Percentiles rank a stretch among this genome's conserved stretches.
phyloP scores from a whole-genome alignment of 495 filamentous ascomycete species.

The Penicillium daleae region DNA sequence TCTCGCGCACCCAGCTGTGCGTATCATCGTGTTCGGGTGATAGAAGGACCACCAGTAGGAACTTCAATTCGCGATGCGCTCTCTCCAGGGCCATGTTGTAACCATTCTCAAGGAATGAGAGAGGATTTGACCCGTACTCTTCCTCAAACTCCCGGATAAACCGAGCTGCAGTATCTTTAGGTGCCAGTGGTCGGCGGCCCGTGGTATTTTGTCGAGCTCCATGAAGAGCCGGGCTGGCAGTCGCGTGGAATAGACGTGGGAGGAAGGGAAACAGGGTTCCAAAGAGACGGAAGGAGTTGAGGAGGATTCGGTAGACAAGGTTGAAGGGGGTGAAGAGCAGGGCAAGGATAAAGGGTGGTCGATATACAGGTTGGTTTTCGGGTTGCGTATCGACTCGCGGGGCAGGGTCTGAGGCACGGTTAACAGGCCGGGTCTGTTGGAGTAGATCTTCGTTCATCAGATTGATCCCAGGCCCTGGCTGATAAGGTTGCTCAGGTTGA shows the following conservation, averaged over 20 bases:
- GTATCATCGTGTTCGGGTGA: constrained; percentile 95
- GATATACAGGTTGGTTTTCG: constrained; percentile 62
- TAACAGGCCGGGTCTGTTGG: constrained; percentile 39
- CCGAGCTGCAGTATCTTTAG: constrained; percentile 83
- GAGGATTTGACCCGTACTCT: constrained; percentile 71
- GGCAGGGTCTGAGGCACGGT: constrained; percentile 55
- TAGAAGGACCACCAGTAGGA: constrained; percentile 80
- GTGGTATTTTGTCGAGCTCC: constrained; percentile 62
- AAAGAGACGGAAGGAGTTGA: constrained; percentile 64
- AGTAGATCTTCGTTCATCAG: constrained; percentile 65
- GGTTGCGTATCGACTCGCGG: constrained; percentile 81
- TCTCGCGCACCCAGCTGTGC: constrained; percentile 77
- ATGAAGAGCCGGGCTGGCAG: constrained; percentile 52
- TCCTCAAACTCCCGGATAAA: constrained; percentile 94
- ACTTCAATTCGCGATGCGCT: constrained; percentile 89
- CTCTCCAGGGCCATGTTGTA: constrained; percentile 88
- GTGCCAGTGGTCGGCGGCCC: constrained; percentile 73
- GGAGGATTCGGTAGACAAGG: constrained; percentile 70
- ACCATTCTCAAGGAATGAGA: constrained; percentile 81
- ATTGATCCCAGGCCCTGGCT: constrained; percentile 57
- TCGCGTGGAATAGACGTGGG: constrained; percentile 65
- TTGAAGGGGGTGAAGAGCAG: constrained; percentile 83
- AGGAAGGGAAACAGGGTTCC: constrained; percentile 80
- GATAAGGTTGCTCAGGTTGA: constrained; percentile 48
- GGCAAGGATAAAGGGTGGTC: constrained; percentile 72